phyloP scores from a whole-genome alignment of 305 asterid species.

The Coffea humblotiana region DNA sequence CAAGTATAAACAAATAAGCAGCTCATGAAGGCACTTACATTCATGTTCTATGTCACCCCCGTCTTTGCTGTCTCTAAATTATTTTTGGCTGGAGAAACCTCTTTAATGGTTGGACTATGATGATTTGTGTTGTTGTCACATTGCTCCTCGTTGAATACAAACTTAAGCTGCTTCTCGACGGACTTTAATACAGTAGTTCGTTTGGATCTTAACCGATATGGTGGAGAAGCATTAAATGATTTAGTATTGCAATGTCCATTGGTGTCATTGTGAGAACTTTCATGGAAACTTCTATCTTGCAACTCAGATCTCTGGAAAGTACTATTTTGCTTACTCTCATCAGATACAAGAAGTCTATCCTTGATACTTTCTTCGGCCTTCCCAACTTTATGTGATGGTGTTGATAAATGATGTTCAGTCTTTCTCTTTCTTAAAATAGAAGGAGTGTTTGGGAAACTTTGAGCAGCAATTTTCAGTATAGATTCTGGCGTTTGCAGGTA shows the following conservation, averaged over 20 bases:
- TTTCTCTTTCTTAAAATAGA: slow-evolving; percentile 84
- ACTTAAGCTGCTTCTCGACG: slow-evolving; percentile 92
- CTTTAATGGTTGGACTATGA: slow-evolving; percentile 43
- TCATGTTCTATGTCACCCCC: slow-evolving; percentile 33
- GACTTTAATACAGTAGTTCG: slow-evolving; percentile 66
- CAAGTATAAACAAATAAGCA: neutral
- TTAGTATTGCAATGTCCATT: slow-evolving; percentile 35
- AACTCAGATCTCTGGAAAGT: slow-evolving; percentile 33
- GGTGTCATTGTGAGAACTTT: slow-evolving; percentile 34
- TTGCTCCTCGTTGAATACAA: slow-evolving; percentile 44
- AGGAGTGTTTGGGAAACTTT: slow-evolving; percentile 81
- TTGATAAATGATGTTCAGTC: slow-evolving; percentile 26
- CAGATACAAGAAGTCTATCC: slow-evolving; percentile 15
- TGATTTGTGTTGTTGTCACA: slow-evolving; percentile 31
- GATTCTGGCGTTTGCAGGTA: slow-evolving; percentile 75
- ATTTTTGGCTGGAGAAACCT: slow-evolving; percentile 45
- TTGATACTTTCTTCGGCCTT: slow-evolving; percentile 9
- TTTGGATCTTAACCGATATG: slow-evolving; percentile 66
- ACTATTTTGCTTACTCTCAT: slow-evolving; percentile 31
- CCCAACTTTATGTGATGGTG: slow-evolving; percentile 29
- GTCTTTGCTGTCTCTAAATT: slow-evolving; percentile 52
- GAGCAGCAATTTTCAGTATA: slow-evolving; percentile 76
- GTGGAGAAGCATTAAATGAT: slow-evolving; percentile 78
- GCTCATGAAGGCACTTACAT: slow-evolving; percentile 25
- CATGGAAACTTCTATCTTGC: slow-evolving; percentile 30